These are phyloP conservation scores for Scheffersomyces ergatensis DNA, from an alignment of 805 yeast genomes.

Conservation along the genomic window DNA sequence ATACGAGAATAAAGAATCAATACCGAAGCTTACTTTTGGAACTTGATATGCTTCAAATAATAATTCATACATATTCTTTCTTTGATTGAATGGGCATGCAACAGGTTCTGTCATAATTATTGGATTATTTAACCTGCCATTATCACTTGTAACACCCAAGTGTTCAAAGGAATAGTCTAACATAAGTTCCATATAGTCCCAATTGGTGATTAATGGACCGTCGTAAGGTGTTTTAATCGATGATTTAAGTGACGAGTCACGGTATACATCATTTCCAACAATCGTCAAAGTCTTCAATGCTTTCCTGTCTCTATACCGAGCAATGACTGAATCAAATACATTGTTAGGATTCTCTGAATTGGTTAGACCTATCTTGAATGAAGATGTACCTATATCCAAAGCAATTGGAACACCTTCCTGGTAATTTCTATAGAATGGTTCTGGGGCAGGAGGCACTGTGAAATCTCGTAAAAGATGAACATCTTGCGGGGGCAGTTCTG, in stretches of 20 bases:
- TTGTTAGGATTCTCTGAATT: slow-evolving; percentile 49
- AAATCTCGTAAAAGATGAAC: slow-evolving; percentile 43
- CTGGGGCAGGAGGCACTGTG: slow-evolving; percentile 32
- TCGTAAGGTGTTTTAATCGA: slow-evolving; percentile 81
- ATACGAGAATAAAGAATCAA: slow-evolving; percentile 79
- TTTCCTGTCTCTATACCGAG: slow-evolving; percentile 79
- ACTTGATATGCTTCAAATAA: slow-evolving; percentile 80
- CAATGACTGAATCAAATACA: slow-evolving; percentile 63
- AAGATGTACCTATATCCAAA: slow-evolving; percentile 76
- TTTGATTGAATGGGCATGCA: slow-evolving; percentile 67
- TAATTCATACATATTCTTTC: slow-evolving; percentile 74
- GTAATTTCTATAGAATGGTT: slow-evolving; percentile 51
- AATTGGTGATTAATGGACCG: slow-evolving; percentile 81
- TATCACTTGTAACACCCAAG: slow-evolving; percentile 54
- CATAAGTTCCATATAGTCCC: slow-evolving; percentile 85
- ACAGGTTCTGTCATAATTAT: slow-evolving; percentile 76
- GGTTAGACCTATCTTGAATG: slow-evolving; percentile 59
- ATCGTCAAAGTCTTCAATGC: slow-evolving; percentile 59
- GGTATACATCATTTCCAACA: slow-evolving; percentile 77
- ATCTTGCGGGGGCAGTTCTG: slow-evolving; percentile 39
- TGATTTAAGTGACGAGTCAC: slow-evolving; percentile 68
- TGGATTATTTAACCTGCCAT: slow-evolving; percentile 68
- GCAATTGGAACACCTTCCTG: slow-evolving; percentile 70
- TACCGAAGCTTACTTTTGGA: slow-evolving; percentile 75
- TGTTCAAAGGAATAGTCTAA: slow-evolving; percentile 83